Evolutionary conservation across 2,329 filamentous ascomycete species (phyloP).

Genomic region (Beauveria scarabaeidicola): DNA sequence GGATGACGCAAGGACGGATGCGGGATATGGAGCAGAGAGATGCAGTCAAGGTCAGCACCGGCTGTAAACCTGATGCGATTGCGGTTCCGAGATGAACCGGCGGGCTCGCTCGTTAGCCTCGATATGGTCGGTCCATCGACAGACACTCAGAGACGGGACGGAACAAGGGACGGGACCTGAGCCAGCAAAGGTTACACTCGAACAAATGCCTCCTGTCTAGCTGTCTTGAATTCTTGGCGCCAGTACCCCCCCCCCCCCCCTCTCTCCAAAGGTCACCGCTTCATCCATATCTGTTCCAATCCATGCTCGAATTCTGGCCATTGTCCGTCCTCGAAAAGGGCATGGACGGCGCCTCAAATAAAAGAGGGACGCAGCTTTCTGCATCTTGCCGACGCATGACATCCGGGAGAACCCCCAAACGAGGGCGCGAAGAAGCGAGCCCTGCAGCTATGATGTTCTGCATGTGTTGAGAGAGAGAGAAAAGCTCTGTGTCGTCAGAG

Average conservation of each 20-base stretch:
- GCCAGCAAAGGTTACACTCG: not conserved
- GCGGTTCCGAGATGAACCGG: not conserved
- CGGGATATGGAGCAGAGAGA: not conserved
- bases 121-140: not conserved
- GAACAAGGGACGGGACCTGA: not conserved
- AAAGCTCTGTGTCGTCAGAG: not conserved
- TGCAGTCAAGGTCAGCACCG: not conserved
- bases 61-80: not conserved
- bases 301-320: not conserved
- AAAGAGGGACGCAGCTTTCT: not conserved
- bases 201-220: not conserved
- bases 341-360: not conserved
- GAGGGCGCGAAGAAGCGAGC: not conserved
- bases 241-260: too few species aligned
- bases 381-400: not conserved
- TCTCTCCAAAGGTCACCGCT: not conserved
- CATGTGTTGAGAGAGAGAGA: not conserved
- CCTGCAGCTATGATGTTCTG: slow-evolving; percentile 1
- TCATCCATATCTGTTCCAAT: not conserved
- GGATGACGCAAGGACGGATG: not conserved
- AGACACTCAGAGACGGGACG: not conserved
- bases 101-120: not conserved
- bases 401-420: not conserved
- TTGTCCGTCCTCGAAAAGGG: not conserved
- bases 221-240: not conserved